These are phyloP conservation scores for Aureobasidium sp. DNA, from an alignment of 2,329 filamentous ascomycete genomes.

Conservation along the genomic window DNA sequence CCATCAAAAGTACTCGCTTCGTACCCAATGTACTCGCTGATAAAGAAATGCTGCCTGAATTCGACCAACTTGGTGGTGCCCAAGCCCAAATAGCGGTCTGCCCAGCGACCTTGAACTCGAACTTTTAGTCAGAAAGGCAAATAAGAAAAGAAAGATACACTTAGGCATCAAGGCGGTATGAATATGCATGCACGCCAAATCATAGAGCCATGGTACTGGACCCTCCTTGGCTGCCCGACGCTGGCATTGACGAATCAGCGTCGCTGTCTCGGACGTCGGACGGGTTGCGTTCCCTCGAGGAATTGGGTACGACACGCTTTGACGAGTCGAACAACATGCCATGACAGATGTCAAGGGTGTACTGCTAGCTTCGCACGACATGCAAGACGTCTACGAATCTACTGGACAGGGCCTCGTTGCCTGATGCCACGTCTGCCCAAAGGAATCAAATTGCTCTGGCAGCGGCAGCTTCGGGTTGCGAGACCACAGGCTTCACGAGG, in stretches of 20 bases:
- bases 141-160: not conserved
- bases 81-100: constrained; percentile 4
- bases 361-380: constrained; percentile 8
- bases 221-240: constrained; percentile 9
- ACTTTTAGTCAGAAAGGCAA: not conserved
- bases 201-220: constrained; percentile 6
- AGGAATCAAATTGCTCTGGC: not conserved
- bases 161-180: constrained; percentile 6
- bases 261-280: not conserved
- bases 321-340: not conserved
- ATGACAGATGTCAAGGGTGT: constrained; percentile 8
- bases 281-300: constrained; percentile 1
- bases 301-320: constrained; percentile 2
- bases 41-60: constrained; percentile 1
- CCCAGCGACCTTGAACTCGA: not conserved
- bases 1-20: not conserved
- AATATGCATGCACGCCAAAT: constrained; percentile 8
- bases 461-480: not conserved
- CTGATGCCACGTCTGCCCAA: not conserved
- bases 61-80: not conserved
- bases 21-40: not conserved
- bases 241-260: constrained; percentile 9
- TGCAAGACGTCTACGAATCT: not conserved
- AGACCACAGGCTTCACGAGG: constrained; percentile 1
- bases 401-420: not conserved